Conservation (phyloP, 2,329 filamentous ascomycete genomes). For the Xylogone sp. region DNA sequence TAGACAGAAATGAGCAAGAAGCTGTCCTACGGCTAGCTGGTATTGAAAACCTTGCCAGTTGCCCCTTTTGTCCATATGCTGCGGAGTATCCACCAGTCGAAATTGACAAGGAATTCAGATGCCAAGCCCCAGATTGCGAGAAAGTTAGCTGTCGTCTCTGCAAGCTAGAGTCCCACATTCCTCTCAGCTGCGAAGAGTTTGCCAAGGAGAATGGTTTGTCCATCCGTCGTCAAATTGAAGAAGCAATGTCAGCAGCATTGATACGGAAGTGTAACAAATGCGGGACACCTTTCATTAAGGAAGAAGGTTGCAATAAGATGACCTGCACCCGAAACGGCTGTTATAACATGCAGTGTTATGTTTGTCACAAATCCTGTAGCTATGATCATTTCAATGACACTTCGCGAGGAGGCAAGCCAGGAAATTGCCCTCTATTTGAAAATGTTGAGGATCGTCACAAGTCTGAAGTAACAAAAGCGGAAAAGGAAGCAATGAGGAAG, state of each 20-base stretch:
- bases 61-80: conserved; percentile 80
- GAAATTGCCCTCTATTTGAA: conserved; percentile 68
- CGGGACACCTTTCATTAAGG: conserved; percentile 67
- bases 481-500: conserved; percentile 51
- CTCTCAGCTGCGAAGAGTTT: conserved; percentile 66
- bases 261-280: conserved; percentile 72
- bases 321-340: conserved; percentile 56
- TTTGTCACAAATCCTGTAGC: conserved; percentile 62
- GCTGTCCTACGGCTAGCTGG: conserved; percentile 64
- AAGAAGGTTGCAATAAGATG: conserved; percentile 81
- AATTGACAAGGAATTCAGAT: conserved; percentile 69
- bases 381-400: conserved; percentile 69
- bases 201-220: conserved; percentile 55
- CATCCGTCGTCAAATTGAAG: conserved; percentile 67
- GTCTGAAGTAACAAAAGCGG: conserved; percentile 59
- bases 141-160: conserved; percentile 67
- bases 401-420: conserved; percentile 39
- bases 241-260: conserved; percentile 78
- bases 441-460: conserved; percentile 54
- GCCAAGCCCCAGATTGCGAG: conserved; percentile 61
- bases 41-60: conserved; percentile 69
- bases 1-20: conserved; percentile 70
- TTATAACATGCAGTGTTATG: conserved; percentile 57
- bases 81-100: conserved; percentile 67
- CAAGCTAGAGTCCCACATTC: conserved; percentile 64